Percentiles rank a stretch among this genome's conserved stretches.
These are phyloP conservation scores for Davidsoniella neocaledoniae DNA, from an alignment of 2,329 filamentous ascomycete genomes.

Conservation along the genomic window DNA sequence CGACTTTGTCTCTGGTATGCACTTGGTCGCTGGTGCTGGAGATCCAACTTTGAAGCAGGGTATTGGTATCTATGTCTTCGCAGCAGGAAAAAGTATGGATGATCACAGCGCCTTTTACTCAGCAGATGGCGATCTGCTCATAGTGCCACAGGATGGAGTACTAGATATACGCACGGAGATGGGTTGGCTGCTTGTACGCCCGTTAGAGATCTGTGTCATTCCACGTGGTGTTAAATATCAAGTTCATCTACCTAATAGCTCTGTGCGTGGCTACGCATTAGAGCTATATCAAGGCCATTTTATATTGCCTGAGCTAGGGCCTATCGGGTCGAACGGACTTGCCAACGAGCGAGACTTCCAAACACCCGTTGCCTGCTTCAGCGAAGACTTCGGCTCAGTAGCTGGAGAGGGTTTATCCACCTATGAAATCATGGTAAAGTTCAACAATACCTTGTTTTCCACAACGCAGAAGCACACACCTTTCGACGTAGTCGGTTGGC, in stretches of 20 bases:
- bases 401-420: slow-evolving; percentile 16
- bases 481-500: slow-evolving; percentile 68
- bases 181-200: slow-evolving; percentile 49
- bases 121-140: slow-evolving; percentile 58
- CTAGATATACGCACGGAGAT: slow-evolving; percentile 59
- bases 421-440: slow-evolving; percentile 44
- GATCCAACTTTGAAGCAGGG: slow-evolving; percentile 60
- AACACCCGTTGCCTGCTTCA: slow-evolving; percentile 47
- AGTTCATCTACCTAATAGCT: slow-evolving; percentile 40
- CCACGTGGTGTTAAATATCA: slow-evolving; percentile 53
- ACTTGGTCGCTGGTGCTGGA: slow-evolving; percentile 59
- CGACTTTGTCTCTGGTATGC: slow-evolving; percentile 37
- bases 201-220: slow-evolving; percentile 56
- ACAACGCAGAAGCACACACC: slow-evolving; percentile 53
- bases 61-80: slow-evolving; percentile 59
- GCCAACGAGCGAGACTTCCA: slow-evolving; percentile 58
- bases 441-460: slow-evolving; percentile 49
- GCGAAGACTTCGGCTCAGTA: slow-evolving; percentile 32
- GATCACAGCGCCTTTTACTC: slow-evolving; percentile 58
- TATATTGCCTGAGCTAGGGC: slow-evolving; percentile 47
- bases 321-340: slow-evolving; percentile 51
- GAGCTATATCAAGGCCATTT: slow-evolving; percentile 55
- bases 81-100: slow-evolving; percentile 56
- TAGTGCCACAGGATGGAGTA: slow-evolving; percentile 53
- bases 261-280: slow-evolving; percentile 51